Percentiles rank a stretch among this genome's conserved stretches.
phyloP scores from a whole-genome alignment of 169 alveolate genomes.

The Eimeria falciformis region DNA sequence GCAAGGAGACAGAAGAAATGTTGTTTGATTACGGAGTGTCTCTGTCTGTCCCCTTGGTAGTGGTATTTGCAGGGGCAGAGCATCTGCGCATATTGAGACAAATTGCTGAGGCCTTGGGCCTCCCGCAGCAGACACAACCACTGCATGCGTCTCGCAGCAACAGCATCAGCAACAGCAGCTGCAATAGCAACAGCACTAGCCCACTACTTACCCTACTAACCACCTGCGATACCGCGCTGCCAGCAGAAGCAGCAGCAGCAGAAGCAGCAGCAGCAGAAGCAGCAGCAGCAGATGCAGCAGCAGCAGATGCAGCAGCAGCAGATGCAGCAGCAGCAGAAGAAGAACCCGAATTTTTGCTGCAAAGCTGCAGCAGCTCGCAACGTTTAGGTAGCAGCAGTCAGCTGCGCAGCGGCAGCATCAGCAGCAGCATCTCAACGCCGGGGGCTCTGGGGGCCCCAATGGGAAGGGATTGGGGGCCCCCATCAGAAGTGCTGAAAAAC shows the following conservation, averaged over 20 bases:
- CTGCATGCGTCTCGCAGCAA: neutral
- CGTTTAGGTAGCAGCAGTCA: no score
- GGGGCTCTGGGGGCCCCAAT: conserved; percentile 30
- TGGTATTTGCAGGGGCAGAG: conserved; percentile 49
- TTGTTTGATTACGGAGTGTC: conserved; percentile 38
- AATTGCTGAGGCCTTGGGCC: conserved; percentile 20
- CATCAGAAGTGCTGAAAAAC: no score
- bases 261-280: conserved; percentile 49
- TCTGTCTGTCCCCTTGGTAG: conserved; percentile 35
- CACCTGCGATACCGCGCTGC: no score
- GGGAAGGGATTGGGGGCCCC: no score
- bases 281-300: neutral
- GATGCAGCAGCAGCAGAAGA: conserved; percentile 29
- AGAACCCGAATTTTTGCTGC: no score
- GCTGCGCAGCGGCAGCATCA: no score
- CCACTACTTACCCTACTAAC: conserved; percentile 3
- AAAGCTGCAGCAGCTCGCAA: no score
- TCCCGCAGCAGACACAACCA: neutral
- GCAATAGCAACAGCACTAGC: neutral
- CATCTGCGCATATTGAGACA: conserved; percentile 38
- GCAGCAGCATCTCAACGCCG: no score
- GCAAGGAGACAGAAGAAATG: neutral
- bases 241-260: conserved; percentile 4
- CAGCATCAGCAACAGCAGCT: conserved; percentile 9
- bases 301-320: conserved; percentile 5